Base-by-base conservation (phyloP, 371 early-diverging fungal genomes). In the Nematocida displodere region DNA sequence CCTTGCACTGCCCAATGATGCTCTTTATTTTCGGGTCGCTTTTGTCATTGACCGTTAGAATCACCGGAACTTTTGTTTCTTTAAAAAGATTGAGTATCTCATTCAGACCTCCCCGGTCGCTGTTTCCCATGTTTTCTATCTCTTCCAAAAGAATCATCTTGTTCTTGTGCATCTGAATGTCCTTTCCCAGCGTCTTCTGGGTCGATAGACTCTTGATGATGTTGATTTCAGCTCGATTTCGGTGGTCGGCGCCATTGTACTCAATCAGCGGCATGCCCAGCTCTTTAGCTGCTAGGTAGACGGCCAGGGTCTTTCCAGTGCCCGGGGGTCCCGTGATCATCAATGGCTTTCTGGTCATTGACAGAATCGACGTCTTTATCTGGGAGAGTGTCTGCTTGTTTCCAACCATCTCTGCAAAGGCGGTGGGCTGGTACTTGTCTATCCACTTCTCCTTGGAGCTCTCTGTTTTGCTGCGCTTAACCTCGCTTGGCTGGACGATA, bases 31-130 rank as follows among this genome's bases (percentile, higher is more conserved):
- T 98, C 20, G 87, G 85, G 24, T 90, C 89, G 68, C 87, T 85
- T 29, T 91, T 85, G 84, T 99, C 99, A 79, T 98, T 99, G 83
- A 95, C 96, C 50, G 98, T 97, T 85, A 99, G 95, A 66, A 99
- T 93, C 31, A 99, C 91, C 13, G 97, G 97, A 26, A 93, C 87
- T 80, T 89, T 88, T 11, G 92, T 88, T 48, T 89, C 89, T 83
- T 91, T 92, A 78, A 99, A 91, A 34, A 96, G 77, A 49, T 86
- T 81, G 50, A 91, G 92, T 42, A 99, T 85, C 83, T 97, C 94
- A 0, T 88, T 87, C 5, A 87, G 84, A 20, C 99, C 99, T 52
- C 98, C 99, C 42, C 97, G 88, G 83, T 99, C 99, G 40, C 88
- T 89, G 2, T 93, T 89, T 17, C 33, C 50, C 98, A 99, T 98